A percentile compares a stretch with the other conserved stretches of the same genome.
Conservation (phyloP, 768 basidiomycete genomes). For the Tylopilus intermedius region DNA sequence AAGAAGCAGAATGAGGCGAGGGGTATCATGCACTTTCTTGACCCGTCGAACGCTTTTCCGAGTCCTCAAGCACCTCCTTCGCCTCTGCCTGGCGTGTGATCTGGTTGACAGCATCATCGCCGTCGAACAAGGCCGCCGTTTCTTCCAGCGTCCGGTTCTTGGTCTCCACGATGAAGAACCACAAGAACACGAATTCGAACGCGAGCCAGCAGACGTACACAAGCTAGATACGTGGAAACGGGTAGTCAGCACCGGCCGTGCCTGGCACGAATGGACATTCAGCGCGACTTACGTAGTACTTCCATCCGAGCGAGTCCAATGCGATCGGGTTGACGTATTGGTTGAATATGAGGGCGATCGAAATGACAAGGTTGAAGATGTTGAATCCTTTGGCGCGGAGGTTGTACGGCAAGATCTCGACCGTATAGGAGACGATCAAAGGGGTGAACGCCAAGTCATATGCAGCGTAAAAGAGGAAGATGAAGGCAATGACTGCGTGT, state of each 20-base stretch:
- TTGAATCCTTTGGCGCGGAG: conserved; percentile 86
- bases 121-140: conserved; percentile 78
- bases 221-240: conserved; percentile 32
- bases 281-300: conserved; percentile 55
- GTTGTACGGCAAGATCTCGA: conserved; percentile 81
- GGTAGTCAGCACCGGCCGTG: background rate
- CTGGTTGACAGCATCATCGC: conserved; percentile 45
- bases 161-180: conserved; percentile 67
- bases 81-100: conserved; percentile 29
- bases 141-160: conserved; percentile 73
- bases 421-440: conserved; percentile 79
- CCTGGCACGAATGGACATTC: background rate
- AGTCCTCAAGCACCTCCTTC: conserved; percentile 15
- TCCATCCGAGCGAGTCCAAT: conserved; percentile 60
- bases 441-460: conserved; percentile 86
- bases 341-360: conserved; percentile 80
- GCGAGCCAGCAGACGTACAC: conserved; percentile 69
- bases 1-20: background rate
- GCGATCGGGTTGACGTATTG: conserved; percentile 86
- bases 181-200: conserved; percentile 61
- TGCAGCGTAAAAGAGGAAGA: conserved; percentile 75
- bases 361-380: conserved; percentile 75
- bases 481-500: conserved; percentile 74
- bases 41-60: conserved; percentile 18
- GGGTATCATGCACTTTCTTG: conserved; percentile 7